phyloP scores from a whole-genome alignment of 2,329 filamentous ascomycete species.

The Penicillium sp. region DNA sequence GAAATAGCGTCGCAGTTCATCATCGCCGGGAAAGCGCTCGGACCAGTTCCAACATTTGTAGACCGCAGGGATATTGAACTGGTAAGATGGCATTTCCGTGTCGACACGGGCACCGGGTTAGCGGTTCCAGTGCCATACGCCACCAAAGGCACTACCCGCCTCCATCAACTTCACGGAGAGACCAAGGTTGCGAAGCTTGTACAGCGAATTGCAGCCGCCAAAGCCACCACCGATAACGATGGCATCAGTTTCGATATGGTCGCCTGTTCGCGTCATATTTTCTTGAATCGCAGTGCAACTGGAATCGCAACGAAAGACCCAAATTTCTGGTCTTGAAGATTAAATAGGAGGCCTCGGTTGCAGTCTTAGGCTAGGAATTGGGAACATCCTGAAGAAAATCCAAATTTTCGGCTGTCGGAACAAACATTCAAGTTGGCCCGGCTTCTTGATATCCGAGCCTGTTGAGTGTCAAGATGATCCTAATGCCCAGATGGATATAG shows the following conservation, averaged over 20 bases:
- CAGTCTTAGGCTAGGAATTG: background rate
- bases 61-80: slow-evolving; percentile 53
- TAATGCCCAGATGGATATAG: background rate
- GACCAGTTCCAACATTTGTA: slow-evolving; percentile 49
- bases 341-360: background rate
- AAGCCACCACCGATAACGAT: slow-evolving; percentile 45
- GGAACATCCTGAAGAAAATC: background rate
- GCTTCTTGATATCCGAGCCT: background rate
- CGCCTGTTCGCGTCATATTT: background rate
- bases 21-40: slow-evolving; percentile 27
- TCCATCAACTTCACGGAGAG: slow-evolving; percentile 42
- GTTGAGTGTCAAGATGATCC: background rate
- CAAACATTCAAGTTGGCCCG: background rate
- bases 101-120: slow-evolving; percentile 49
- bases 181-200: slow-evolving; percentile 39
- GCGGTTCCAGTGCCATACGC: slow-evolving; percentile 48
- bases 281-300: background rate
- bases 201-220: slow-evolving; percentile 37
- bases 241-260: slow-evolving; percentile 29
- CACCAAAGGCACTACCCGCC: slow-evolving; percentile 39
- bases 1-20: slow-evolving; percentile 50
- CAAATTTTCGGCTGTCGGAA: background rate
- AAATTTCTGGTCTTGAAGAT: background rate
- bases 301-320: background rate
- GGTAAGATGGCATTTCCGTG: slow-evolving; percentile 52